Evolutionary conservation across 305 asterid species (phyloP), one percentile per base, ranked within the genome.

Genomic region (Fraxinus velutina): DNA sequence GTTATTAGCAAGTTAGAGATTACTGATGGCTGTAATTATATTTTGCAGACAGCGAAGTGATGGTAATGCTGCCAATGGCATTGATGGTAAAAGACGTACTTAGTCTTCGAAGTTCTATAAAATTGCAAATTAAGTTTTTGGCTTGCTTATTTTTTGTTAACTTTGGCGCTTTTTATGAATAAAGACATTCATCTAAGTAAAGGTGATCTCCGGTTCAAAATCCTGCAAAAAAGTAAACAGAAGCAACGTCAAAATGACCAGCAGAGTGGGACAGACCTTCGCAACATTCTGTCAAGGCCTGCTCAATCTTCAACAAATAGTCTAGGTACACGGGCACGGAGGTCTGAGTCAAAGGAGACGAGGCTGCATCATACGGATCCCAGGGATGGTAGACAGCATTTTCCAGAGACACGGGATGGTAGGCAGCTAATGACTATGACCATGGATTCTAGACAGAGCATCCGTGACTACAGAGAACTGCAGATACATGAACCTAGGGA

Each of bases 131-230:
- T 84, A 10, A 29, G 72, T 76, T 77, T 77, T 62, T 75, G 73
- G 81, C 76, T 79, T 33, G 80, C 64, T 36, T 29, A 60, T 83
- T 74, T 80, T 57, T 73, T 77, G 24, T 80, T 24, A 42, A 72
- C 57, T 70, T 64, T 77, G 78, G 75, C 86, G 86, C 79, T 74
- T 81, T 77, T 74, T 42, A 78, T 83, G 82, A 77, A 78, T 73
- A 80, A 85, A 95, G 97, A 90, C 84, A 82, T 73, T 27, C 86
- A 78, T 81, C 97, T 95, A 30, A 81, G 89, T 66, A 88, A 87
- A 86, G 90, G 85, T 89, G 99, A 95, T 86, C 92, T 95, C 36
- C 95, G 99, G 64, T 88, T 89, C 89, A 95, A 95, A 85, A 89
- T 95, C 80, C 85, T 87, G 90, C 88, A 87, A 79, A 95, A 91